phyloP scores from a whole-genome alignment of 192 early-diverging fungal genomes.

The Backusella liffmaniae region DNA sequence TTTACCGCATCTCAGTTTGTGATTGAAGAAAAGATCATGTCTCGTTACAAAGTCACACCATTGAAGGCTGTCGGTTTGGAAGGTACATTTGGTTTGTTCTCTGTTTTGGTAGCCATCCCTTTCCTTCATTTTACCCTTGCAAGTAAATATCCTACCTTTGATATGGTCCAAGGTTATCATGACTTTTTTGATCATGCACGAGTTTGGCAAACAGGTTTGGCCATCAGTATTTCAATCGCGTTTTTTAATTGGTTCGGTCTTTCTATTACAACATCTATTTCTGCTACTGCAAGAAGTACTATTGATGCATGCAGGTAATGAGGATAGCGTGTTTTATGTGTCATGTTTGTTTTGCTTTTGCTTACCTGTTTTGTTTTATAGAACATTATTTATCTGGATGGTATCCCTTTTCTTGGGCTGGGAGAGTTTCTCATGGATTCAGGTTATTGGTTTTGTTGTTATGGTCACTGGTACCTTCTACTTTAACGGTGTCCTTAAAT shows the following conservation, averaged over 20 bases:
- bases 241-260: constrained; percentile 97
- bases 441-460: constrained; percentile 83
- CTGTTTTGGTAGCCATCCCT: constrained; percentile 68
- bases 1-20: constrained; percentile 96
- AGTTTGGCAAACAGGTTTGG: constrained; percentile 73
- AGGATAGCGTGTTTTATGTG: neutral
- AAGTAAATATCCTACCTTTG: constrained; percentile 69
- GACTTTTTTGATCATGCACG: constrained; percentile 63
- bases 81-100: constrained; percentile 84
- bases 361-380: constrained; percentile 2
- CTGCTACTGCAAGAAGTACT: constrained; percentile 89
- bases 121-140: constrained; percentile 75
- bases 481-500: constrained; percentile 80
- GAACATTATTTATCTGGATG: constrained; percentile 95
- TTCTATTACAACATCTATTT: constrained; percentile 80
- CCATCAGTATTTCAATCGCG: constrained; percentile 89
- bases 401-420: constrained; percentile 88
- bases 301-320: constrained; percentile 87
- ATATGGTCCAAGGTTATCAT: constrained; percentile 69
- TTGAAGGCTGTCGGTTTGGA: constrained; percentile 93
- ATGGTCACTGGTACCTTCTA: constrained; percentile 84
- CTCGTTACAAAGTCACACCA: constrained; percentile 74
- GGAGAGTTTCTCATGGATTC: constrained; percentile 89
- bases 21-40: constrained; percentile 92
- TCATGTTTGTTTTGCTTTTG: neutral